Conservation (phyloP, 139 green algal species). For the Pseudopediastrum boryanum region DNA sequence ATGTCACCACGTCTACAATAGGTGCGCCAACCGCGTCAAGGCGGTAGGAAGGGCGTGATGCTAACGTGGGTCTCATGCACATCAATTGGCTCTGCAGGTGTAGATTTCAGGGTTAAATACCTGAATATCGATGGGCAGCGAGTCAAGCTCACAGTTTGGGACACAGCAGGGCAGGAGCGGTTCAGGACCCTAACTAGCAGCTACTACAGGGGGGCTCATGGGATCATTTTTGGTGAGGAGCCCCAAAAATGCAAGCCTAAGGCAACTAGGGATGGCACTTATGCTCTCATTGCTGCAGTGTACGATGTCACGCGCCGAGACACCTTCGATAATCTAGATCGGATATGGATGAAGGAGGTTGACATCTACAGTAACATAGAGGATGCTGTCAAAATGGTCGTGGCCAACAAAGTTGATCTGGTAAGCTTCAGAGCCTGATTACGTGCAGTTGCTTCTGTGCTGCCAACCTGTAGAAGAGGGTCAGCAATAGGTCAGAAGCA, state of each 20-base stretch:
- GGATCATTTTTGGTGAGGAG: slow-evolving; percentile 58
- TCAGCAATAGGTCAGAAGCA: too few relatives aligned
- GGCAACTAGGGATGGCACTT: too few relatives aligned
- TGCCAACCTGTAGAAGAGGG: too few relatives aligned
- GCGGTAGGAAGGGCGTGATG: background rate
- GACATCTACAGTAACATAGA: slow-evolving; percentile 94
- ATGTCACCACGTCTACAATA: slow-evolving; percentile 81
- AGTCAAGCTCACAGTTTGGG: slow-evolving; percentile 93
- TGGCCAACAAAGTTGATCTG: slow-evolving; percentile 96
- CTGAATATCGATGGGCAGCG: slow-evolving; percentile 76
- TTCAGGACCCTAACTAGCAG: slow-evolving; percentile 96
- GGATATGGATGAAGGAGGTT: slow-evolving; percentile 94
- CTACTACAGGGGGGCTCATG: slow-evolving; percentile 91
- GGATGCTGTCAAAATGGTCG: slow-evolving; percentile 91
- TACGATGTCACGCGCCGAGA: slow-evolving; percentile 93
- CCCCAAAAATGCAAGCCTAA: too few relatives aligned
- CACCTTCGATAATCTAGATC: slow-evolving; percentile 87
- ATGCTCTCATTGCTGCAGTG: slow-evolving; percentile 48
- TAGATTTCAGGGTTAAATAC: slow-evolving; percentile 97
- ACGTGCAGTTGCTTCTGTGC: background rate
- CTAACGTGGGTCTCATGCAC: background rate
- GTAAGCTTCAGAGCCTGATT: slow-evolving; percentile 42
- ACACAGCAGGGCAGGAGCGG: slow-evolving; percentile 86
- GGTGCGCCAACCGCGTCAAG: slow-evolving; percentile 41
- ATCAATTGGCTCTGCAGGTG: slow-evolving; percentile 62